phyloP scores from a whole-genome alignment of 495 filamentous ascomycete species.

The Xylaria telfairii region DNA sequence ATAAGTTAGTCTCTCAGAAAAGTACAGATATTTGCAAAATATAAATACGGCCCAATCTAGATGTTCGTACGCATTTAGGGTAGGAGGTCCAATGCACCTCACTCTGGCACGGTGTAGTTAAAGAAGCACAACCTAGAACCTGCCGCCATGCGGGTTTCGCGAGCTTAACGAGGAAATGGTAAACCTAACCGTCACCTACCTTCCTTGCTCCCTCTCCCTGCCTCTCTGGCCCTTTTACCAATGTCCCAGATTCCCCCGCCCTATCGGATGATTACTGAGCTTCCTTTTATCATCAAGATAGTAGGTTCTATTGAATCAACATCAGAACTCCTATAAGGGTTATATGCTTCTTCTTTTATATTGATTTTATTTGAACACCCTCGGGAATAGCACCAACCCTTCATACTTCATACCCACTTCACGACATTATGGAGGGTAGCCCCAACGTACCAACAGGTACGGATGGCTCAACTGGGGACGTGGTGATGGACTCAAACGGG shows the following conservation, averaged over 20 bases:
- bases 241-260: neutral
- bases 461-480: neutral
- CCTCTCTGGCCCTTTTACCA: neutral
- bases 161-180: neutral
- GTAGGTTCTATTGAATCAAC: neutral
- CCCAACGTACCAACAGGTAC: neutral
- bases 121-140: neutral
- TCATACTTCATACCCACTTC: neutral
- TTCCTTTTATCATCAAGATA: neutral
- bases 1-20: neutral
- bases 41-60: neutral
- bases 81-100: neutral
- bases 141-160: neutral
- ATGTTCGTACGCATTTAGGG: neutral
- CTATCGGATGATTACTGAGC: neutral
- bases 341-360: neutral
- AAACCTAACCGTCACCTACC: too few relatives aligned
- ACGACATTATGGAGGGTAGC: conserved; percentile 8
- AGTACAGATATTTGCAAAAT: neutral
- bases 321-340: neutral
- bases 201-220: neutral
- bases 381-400: neutral
- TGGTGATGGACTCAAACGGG: neutral
- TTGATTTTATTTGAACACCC: neutral
- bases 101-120: neutral